Percentiles rank a stretch among this genome's conserved stretches.
phyloP scores from a whole-genome alignment of 2,329 filamentous ascomycete species.

The Aureobasidium vineae region DNA sequence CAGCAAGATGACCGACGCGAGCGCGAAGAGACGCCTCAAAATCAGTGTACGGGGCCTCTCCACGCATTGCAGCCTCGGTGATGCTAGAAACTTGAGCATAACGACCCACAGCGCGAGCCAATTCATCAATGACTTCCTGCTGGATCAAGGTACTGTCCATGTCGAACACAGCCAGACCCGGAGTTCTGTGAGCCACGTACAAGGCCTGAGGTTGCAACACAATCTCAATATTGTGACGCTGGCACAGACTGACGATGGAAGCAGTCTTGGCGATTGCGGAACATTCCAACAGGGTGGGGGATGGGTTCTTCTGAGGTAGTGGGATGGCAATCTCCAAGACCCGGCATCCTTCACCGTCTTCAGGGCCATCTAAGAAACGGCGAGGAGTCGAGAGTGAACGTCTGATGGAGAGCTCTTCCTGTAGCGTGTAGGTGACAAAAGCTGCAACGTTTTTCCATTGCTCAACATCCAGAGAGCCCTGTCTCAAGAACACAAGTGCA shows the following conservation, averaged over 20 bases:
- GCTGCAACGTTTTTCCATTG: constrained; percentile 24
- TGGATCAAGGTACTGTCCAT: constrained; percentile 99
- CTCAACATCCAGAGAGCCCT: constrained; percentile 5
- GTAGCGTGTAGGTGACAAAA: constrained; percentile 26
- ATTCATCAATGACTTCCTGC: constrained; percentile 95
- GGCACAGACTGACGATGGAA: constrained; percentile 24
- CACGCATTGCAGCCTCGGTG: constrained; percentile 91
- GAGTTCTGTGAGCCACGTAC: constrained; percentile 31
- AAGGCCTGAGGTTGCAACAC: constrained; percentile 28
- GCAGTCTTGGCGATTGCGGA: constrained; percentile 24
- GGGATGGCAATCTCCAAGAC: constrained; percentile 27
- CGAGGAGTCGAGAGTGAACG: constrained; percentile 24
- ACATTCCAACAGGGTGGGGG: constrained; percentile 26
- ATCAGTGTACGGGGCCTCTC: constrained; percentile 68
- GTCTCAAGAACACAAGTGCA: constrained; percentile 28
- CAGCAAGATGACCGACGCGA: constrained; percentile 75
- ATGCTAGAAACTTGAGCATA: constrained; percentile 76
- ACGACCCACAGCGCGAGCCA: constrained; percentile 74
- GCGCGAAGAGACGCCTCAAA: constrained; percentile 81
- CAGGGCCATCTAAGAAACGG: constrained; percentile 26
- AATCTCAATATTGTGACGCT: constrained; percentile 23
- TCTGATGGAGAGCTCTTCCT: constrained; percentile 24
- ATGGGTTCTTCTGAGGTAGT: constrained; percentile 19
- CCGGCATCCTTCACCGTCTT: constrained; percentile 20
- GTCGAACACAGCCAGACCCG: constrained; percentile 85